Evolutionary conservation across 192 early-diverging fungal species (phyloP), one percentile per base, ranked within the genome.

Genomic region (Ambispora gerdemannii): DNA sequence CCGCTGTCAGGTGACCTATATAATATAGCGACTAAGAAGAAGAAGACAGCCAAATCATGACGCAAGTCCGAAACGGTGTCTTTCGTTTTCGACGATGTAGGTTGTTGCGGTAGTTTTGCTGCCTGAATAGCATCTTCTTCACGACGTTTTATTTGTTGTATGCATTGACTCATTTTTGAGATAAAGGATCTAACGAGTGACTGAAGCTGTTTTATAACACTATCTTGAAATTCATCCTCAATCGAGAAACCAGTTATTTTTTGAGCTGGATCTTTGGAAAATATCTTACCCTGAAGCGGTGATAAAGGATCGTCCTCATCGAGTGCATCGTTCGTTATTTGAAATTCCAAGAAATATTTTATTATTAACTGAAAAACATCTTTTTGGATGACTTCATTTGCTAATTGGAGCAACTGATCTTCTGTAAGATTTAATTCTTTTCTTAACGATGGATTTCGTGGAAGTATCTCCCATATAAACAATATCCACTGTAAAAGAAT

Each of bases 1-100:
- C 89, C 89, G 3, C 83, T 83, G 63, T 97, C 92, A 13, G 89
- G 87, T 56, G 91, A 85, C 7, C 83, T 74, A 80, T 91, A 97
- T 7, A 96, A 76, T 19, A 84, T 75, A 4, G 89, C 84, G 7
- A 97, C 80, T 25, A 93, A 76, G 8, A 79, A 74, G 34, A 96
- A 87, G 19, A 97, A 83, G 0, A 87, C 77, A 70, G 92, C 91
- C 1, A 88, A 81, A 66, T 88, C 84, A 63, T 82, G 85, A 1
- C 82, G 76, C 20, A 70, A 50, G 10, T 62, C 38, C 30, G 63
- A 51, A 36, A n/a, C n/a, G 67, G 58, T 1, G 73, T 49, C 8
- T 67, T 52, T 20, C 31, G 62, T 13, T 49, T 59, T 28, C 1
- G 55, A 34, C 7, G 51, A 66, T 4, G 75, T 11, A 61, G 66